These are phyloP conservation scores for Arctium lappa DNA, from an alignment of 129 eudicot species.

Conservation along the genomic window DNA sequence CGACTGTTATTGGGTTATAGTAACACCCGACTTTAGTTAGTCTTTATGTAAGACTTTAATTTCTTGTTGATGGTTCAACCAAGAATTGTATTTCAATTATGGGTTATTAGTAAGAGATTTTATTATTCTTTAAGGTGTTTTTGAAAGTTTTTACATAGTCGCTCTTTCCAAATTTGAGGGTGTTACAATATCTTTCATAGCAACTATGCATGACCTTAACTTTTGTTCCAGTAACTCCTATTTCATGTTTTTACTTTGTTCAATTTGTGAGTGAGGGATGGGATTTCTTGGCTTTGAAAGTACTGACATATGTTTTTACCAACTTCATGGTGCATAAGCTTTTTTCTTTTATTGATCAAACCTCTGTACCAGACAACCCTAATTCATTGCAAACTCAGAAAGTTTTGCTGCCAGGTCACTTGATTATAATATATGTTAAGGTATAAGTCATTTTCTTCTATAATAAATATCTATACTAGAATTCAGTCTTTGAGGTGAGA, in stretches of 20 bases:
- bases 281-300: too few species aligned
- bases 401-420: conserved; percentile 83
- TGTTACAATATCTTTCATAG: neutral
- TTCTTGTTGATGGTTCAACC: too few species aligned
- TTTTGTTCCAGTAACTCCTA: too few species aligned
- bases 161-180: too few species aligned
- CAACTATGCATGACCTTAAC: neutral
- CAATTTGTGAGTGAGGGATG: too few species aligned
- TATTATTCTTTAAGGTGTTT: too few species aligned
- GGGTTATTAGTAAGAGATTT: neutral
- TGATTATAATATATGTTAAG: conserved; percentile 31
- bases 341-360: conserved; percentile 84
- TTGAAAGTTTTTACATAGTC: too few species aligned
- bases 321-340: conserved; percentile 96
- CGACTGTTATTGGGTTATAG: too few species aligned
- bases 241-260: too few species aligned
- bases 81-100: conserved; percentile 21
- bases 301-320: neutral
- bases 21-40: too few species aligned
- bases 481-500: neutral
- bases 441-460: neutral
- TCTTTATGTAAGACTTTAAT: too few species aligned
- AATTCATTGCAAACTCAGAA: conserved; percentile 91
- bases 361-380: conserved; percentile 87
- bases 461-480: neutral